phyloP scores from a whole-genome alignment of 257 asterid species.

The Fraxinus cuspidata region DNA sequence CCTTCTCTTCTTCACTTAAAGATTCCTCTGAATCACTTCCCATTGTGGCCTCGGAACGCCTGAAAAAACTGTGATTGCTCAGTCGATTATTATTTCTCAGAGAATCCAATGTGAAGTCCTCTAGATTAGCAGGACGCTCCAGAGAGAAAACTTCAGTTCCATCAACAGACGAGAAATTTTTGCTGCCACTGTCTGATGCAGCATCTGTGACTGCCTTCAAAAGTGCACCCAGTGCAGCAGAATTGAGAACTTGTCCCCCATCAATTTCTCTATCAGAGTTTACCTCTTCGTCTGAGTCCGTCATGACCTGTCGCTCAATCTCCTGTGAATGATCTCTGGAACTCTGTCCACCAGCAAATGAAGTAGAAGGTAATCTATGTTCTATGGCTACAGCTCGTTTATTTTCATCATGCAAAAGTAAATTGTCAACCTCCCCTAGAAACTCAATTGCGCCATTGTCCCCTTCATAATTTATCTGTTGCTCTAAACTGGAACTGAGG shows the following conservation, averaged over 20 bases:
- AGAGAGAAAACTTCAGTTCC: slow-evolving; percentile 19
- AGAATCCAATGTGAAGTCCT: slow-evolving; percentile 29
- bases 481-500: slow-evolving; percentile 19
- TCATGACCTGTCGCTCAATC: slow-evolving; percentile 32
- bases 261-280: slow-evolving; percentile 33
- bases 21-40: slow-evolving; percentile 30
- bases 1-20: slow-evolving; percentile 40
- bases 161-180: slow-evolving; percentile 32
- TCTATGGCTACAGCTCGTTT: slow-evolving; percentile 23
- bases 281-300: slow-evolving; percentile 31
- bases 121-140: slow-evolving; percentile 20
- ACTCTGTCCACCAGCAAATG: slow-evolving; percentile 30
- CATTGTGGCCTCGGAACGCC: not conserved
- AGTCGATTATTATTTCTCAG: slow-evolving; percentile 28
- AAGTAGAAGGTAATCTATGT: slow-evolving; percentile 15
- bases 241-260: slow-evolving; percentile 26
- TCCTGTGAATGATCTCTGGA: slow-evolving; percentile 32
- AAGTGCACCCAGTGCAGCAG: slow-evolving; percentile 27
- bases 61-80: slow-evolving; percentile 4
- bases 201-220: slow-evolving; percentile 30
- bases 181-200: slow-evolving; percentile 26
- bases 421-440: slow-evolving; percentile 27
- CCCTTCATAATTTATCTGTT: slow-evolving; percentile 25
- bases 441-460: slow-evolving; percentile 27
- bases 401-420: slow-evolving; percentile 19